These are phyloP conservation scores for Verticillium tricorpus DNA, from an alignment of 2,329 filamentous ascomycete species.

Conservation along the genomic window DNA sequence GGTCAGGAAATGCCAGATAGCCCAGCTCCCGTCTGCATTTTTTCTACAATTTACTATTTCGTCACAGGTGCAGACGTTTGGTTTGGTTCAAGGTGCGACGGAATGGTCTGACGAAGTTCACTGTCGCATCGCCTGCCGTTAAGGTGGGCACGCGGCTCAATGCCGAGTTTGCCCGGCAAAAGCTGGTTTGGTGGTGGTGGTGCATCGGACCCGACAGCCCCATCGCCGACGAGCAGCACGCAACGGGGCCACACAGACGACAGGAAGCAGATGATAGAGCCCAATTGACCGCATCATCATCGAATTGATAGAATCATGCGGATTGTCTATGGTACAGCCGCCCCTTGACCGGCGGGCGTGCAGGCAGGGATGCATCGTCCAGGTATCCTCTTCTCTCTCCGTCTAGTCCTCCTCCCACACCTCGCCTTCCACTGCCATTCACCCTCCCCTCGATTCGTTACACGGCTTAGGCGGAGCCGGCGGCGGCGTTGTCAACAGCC, in stretches of 20 bases:
- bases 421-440: neutral
- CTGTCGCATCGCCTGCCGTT: neutral
- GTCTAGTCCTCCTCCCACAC: neutral
- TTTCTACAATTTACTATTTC: too few species aligned
- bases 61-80: neutral
- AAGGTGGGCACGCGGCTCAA: neutral
- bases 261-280: neutral
- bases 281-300: neutral
- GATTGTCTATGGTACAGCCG: slow-evolving; percentile 4
- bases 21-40: too few species aligned
- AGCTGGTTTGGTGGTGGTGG: neutral
- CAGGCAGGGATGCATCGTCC: neutral
- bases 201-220: neutral
- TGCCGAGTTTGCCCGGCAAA: slow-evolving; percentile 1
- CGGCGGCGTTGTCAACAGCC: slow-evolving; percentile 17
- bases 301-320: neutral
- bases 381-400: neutral
- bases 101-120: neutral
- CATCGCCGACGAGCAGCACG: neutral
- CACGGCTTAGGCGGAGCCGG: slow-evolving; percentile 10
- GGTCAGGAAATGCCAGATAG: too few species aligned
- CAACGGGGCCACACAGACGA: neutral
- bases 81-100: neutral
- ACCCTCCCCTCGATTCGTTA: neutral
- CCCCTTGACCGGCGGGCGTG: neutral